Percentiles rank a stretch among this genome's conserved stretches.
These are phyloP conservation scores for Piloderma croceum DNA, from an alignment of 768 basidiomycete species.

Conservation along the genomic window DNA sequence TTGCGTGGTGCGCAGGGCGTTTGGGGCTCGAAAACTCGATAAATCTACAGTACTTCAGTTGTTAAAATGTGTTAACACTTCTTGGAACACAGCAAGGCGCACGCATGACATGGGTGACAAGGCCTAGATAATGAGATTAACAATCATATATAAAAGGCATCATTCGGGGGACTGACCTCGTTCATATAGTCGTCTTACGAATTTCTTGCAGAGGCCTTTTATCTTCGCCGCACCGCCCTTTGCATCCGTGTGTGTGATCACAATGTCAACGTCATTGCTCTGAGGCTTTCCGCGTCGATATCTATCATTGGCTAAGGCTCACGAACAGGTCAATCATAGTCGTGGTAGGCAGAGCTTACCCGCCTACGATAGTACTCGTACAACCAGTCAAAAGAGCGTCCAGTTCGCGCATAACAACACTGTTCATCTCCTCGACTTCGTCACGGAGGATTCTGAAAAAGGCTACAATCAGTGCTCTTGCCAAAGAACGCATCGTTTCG, in stretches of 20 bases:
- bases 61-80: constrained; percentile 1
- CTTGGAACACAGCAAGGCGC: constrained; percentile 24
- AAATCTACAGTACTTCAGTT: constrained; percentile 36
- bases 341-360: constrained; percentile 39
- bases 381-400: constrained; percentile 60
- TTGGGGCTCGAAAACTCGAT: constrained; percentile 52
- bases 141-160: background rate
- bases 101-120: constrained; percentile 86
- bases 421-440: constrained; percentile 78
- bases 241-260: constrained; percentile 68
- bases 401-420: constrained; percentile 62
- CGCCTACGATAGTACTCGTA: constrained; percentile 72
- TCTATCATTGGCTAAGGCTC: constrained; percentile 30
- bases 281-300: constrained; percentile 79
- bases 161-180: constrained; percentile 40
- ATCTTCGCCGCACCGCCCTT: constrained; percentile 39
- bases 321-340: background rate
- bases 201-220: constrained; percentile 55
- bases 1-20: constrained; percentile 50
- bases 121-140: constrained; percentile 33
- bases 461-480: background rate
- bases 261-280: constrained; percentile 86
- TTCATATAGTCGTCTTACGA: constrained; percentile 53
- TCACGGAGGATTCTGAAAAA: constrained; percentile 63
- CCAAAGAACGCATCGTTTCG: no score